Base-by-base conservation (phyloP, 768 basidiomycete species). In the Auriscalpium orientale region DNA sequence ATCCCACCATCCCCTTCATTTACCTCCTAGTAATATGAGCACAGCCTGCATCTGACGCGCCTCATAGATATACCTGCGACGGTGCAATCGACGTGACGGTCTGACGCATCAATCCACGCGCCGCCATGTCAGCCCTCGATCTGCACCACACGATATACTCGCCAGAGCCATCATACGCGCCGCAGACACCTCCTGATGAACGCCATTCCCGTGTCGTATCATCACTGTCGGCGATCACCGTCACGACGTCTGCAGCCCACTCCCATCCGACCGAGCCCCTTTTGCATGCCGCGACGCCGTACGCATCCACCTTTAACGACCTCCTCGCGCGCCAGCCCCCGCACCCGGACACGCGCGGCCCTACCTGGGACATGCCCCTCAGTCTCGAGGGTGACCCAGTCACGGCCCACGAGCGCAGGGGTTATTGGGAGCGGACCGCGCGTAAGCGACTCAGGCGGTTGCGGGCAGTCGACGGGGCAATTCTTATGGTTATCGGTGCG, bases 401-500 rank as follows among this genome's bases (percentile, higher is more conserved):
- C 37, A 66, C 71, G 2, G 45, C 55, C 22, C 57, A 62, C 7
- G 75, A 76, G 59, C 58, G 66, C 40, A 70, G 67, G 56, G 65
- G 56, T 38, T 37, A 63, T 18, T 60, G 68, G 64, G 72, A 70
- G 52, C 55, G 55, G 28, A 49, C 53, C 16, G 63, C 65, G 6
- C 67, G 67, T 55, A 66, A 62, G 56, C 69, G 68, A 52, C 62
- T 77, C 60, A 68, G 70, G 40, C 65, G 72, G 35, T 59, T 76
- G 56, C 64, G 62, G 44, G 63, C 67, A 61, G 57, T 65, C 10
- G 67, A 59, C 40, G 52, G 68, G 13, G 55, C 49, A 1, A 63
- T 78, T n/a, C 64, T 67, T 46, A 54, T 66, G 33, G 56, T 76
- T 13, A 68, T 77, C 45, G 74, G 77, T 77, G 61, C 56, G 68